A percentile compares a stretch with the other conserved stretches of the same genome.
Conservation (phyloP, 2,329 filamentous ascomycete species). For the Dothideomycetes sp. region DNA sequence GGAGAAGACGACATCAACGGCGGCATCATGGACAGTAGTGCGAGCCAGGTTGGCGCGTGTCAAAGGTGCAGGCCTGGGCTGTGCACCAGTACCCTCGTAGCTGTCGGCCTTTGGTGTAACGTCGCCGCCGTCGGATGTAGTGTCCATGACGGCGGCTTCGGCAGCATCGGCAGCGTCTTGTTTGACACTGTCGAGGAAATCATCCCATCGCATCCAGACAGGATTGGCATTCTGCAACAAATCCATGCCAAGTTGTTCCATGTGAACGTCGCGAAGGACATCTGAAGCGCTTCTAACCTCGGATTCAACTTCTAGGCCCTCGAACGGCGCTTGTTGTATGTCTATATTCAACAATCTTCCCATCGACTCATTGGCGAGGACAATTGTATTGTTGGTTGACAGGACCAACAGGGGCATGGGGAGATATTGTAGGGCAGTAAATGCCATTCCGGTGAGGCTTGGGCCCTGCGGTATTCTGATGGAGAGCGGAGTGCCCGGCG, state of each 20-base stretch:
- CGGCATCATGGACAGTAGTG: constrained; percentile 48
- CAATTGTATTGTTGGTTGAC: constrained; percentile 58
- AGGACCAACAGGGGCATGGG: constrained; percentile 64
- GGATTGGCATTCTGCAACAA: constrained; percentile 58
- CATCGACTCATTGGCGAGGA: constrained; percentile 69
- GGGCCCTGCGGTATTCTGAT: constrained; percentile 27
- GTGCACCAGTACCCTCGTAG: neutral
- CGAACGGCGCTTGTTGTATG: constrained; percentile 24
- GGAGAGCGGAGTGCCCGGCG: constrained; percentile 19
- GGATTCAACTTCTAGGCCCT: constrained; percentile 25
- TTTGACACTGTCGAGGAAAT: constrained; percentile 36
- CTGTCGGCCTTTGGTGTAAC: constrained; percentile 12
- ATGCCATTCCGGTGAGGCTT: constrained; percentile 37
- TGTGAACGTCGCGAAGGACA: constrained; percentile 52
- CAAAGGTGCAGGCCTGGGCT: constrained; percentile 8
- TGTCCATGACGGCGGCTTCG: constrained; percentile 2
- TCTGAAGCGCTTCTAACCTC: constrained; percentile 43
- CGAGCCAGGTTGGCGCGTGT: constrained; percentile 19
- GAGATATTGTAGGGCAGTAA: constrained; percentile 63
- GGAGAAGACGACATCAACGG: constrained; percentile 59
- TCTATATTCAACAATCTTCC: constrained; percentile 57
- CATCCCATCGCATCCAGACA: constrained; percentile 43
- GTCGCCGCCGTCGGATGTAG: constrained; percentile 14
- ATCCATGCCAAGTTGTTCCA: constrained; percentile 64
- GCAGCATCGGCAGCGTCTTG: constrained; percentile 27